Percentiles rank a stretch among this genome's conserved stretches.
Evolutionary conservation across 169 alveolate genomes (phyloP).

Genomic region (Plasmodium yoelii): DNA sequence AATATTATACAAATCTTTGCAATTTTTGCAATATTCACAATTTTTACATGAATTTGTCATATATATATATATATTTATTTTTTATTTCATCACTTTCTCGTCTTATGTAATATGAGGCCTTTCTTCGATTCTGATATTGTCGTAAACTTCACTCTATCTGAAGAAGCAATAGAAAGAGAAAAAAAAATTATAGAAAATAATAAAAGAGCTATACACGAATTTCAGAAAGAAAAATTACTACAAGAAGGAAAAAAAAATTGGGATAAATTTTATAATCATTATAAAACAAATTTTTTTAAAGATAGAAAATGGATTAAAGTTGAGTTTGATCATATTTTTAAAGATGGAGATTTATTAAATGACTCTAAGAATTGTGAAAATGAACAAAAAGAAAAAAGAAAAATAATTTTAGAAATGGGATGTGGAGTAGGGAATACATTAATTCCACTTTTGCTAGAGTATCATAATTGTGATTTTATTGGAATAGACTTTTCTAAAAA

Average conservation of each 20-base stretch:
- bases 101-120: conserved; percentile 27
- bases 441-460: conserved; percentile 88
- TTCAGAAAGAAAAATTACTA: conserved; percentile 82
- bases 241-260: conserved; percentile 89
- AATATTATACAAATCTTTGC: no score
- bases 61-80: neutral
- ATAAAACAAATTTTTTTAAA: conserved; percentile 91
- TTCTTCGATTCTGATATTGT: conserved; percentile 76
- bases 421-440: conserved; percentile 97
- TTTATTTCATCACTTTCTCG: conserved; percentile 2
- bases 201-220: conserved; percentile 35
- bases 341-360: conserved; percentile 12
- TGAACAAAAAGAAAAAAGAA: conserved; percentile 7
- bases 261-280: conserved; percentile 93
- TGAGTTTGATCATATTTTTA: conserved; percentile 89
- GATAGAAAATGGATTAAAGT: conserved; percentile 93
- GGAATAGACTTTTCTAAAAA: conserved; percentile 93
- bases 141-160: conserved; percentile 59
- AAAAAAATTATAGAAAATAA: conserved; percentile 58
- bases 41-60: neutral
- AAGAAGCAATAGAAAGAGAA: conserved; percentile 65
- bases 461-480: conserved; percentile 83
- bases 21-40: no score
- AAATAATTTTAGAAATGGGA: conserved; percentile 89
- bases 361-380: conserved; percentile 8